Evolutionary conservation across 768 basidiomycete genomes (phyloP), one percentile per base, ranked within the genome.

Genomic region (Erythrobasidium yunnanense): DNA sequence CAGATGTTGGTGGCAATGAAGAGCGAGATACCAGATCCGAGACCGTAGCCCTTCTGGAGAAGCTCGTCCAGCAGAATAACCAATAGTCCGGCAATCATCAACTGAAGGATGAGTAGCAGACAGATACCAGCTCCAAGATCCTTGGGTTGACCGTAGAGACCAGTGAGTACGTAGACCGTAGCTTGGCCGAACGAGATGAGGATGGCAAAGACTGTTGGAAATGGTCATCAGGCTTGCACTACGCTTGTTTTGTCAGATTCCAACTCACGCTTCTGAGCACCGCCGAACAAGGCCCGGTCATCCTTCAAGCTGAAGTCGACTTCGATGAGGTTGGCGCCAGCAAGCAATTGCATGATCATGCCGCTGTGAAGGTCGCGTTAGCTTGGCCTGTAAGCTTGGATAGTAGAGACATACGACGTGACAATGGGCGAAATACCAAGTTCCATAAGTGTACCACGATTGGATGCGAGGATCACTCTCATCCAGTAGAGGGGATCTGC

Each of bases 1-100:
- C 93, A 97, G 72, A 99, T 97, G 81, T 97, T 99, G 80, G 95
- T 97, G 2, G 93, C 95, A 73, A 97, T 95, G 83, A 97, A 97
- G 66, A 97, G 86, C 66, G 91, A 92, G 78, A 99, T 96, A 69
- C 95, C 95, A 3, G 90, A 92, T 66, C 95, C 95, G 69, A 97
- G 88, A 75, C 95, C 93, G 77, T 99, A 97, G 46, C 93, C 95
- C 76, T 97, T 97, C 74, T 96, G 93, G 70, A 99, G 87, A 68
- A 99, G 88, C 77, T 97, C 92, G 75, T 97, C 93, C 71, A 99
- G 88, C 71, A 97, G 85, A 72, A 96, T 90, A 77, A 97, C 95
- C 77, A 99, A 93, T 72, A 97, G 84, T 42, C 90, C 83, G 11
- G 95, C 91, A 63, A 86, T 85, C 73, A 93, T 81, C 70, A 97